Base-by-base conservation (phyloP, 768 basidiomycete genomes). In the Stropharia rugosoannulata region DNA sequence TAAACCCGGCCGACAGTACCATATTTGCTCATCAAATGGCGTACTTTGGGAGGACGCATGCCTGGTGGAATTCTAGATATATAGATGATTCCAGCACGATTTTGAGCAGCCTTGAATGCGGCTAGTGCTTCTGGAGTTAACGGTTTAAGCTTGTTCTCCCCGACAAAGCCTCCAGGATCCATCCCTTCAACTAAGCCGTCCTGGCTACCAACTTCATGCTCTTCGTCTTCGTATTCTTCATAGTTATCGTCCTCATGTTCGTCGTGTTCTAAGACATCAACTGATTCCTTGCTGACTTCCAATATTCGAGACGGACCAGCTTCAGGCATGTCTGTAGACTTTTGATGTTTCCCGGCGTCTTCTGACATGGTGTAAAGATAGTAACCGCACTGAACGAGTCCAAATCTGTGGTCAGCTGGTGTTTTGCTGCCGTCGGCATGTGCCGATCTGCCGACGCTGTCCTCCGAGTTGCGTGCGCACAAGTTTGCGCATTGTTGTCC, bases 31-130 rank as follows among this genome's bases (percentile, higher is more conserved):
- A 99, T 89, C 40, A 99, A 77, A 72, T 98, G 93, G 55, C 95
- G 87, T 37, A 98, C 92, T 72, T 98, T 98, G 9, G 90, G 81
- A 27, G 97, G 97, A 18, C 89, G 92, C 97, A 99, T 98, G 1
- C 95, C 96, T 12, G 97, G 97, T 2, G 97, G 97, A 64, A 98
- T 89, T 32, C 97, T 82, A 13, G 95, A 97, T 41, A 99, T 93
- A 70, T 98, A 99, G 47, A 98, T 75, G 49, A 98, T 85, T 0
- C 95, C 95, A 16, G 94, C 85, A 39, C 80, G 79, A 32, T 88
- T 83, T 66, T 90, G 89, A 1, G 83, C 84, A 29, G 81, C 81
- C 62, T 87, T 84, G 73, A 87, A 94, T 16, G 80, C 83, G 42
- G 85, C 87, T 45, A 94, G 76, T 6, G 86, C 89, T 68, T 91